Conservation (phyloP, 805 yeast genomes). For the Ogataea pignaliae region DNA sequence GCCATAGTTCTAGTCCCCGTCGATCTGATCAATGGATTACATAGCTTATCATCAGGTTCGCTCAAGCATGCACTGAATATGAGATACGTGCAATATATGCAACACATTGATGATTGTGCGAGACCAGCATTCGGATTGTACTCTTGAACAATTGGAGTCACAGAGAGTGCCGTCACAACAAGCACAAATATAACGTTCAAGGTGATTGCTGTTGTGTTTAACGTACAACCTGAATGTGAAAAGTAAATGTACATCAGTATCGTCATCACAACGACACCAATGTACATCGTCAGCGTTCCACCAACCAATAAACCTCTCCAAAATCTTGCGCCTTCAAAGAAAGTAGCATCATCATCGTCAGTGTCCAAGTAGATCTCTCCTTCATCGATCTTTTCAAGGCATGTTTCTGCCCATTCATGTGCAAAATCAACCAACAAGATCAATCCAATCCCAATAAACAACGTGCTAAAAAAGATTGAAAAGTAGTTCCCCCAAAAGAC, state of each 20-base stretch:
- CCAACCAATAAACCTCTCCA: slow-evolving; percentile 83
- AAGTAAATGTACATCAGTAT: slow-evolving; percentile 78
- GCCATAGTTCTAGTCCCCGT: slow-evolving; percentile 87
- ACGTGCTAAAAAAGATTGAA: slow-evolving; percentile 76
- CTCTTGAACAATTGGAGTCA: slow-evolving; percentile 83
- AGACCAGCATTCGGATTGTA: slow-evolving; percentile 92
- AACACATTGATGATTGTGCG: slow-evolving; percentile 95
- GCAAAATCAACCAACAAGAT: slow-evolving; percentile 93
- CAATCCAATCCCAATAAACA: slow-evolving; percentile 85
- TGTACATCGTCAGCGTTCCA: slow-evolving; percentile 84
- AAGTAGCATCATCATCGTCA: slow-evolving; percentile 35
- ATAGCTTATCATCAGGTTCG: slow-evolving; percentile 90
- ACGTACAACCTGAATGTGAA: slow-evolving; percentile 73
- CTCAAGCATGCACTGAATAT: slow-evolving; percentile 90
- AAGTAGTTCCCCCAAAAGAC: slow-evolving; percentile 88
- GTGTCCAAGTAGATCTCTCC: slow-evolving; percentile 54
- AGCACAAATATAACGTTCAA: slow-evolving; percentile 66
- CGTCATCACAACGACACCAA: slow-evolving; percentile 67
- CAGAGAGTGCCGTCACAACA: slow-evolving; percentile 62
- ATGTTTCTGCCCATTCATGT: slow-evolving; percentile 97
- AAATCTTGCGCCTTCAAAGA: slow-evolving; percentile 40
- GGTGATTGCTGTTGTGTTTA: slow-evolving; percentile 85
- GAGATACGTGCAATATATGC: slow-evolving; percentile 86
- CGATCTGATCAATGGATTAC: slow-evolving; percentile 90
- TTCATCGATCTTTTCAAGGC: slow-evolving; percentile 84